A percentile compares a stretch with the other conserved stretches of the same genome.
These are phyloP conservation scores for Solanum rostratum DNA, from an alignment of 257 asterid genomes.

Conservation along the genomic window DNA sequence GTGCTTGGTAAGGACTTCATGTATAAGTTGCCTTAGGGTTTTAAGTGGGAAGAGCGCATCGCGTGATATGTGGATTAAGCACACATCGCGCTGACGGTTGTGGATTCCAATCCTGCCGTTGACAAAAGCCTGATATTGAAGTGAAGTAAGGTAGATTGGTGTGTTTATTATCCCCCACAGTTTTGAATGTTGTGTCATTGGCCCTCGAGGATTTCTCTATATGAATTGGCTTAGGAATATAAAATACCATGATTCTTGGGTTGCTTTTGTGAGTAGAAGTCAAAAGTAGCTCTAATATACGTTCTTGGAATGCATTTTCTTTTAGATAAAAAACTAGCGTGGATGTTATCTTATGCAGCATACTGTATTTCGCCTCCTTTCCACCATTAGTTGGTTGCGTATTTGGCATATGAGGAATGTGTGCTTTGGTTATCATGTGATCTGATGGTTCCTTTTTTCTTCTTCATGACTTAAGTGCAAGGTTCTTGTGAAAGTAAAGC, in stretches of 20 bases:
- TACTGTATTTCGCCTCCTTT: not conserved
- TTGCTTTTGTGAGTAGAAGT: not conserved
- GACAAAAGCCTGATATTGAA: not conserved
- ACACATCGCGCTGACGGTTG: not conserved
- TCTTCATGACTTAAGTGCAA: not conserved
- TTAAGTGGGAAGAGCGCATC: not conserved
- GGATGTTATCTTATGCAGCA: not conserved
- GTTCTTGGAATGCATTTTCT: not conserved
- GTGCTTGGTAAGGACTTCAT: not conserved
- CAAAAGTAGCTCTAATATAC: not conserved
- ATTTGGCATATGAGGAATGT: not conserved
- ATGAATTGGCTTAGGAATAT: not conserved
- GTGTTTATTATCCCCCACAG: not conserved
- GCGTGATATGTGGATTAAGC: not conserved
- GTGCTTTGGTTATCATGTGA: not conserved
- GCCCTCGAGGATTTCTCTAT: not conserved
- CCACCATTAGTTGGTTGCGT: not conserved
- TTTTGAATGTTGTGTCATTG: not conserved
- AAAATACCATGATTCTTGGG: not conserved
- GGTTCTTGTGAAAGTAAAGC: not conserved
- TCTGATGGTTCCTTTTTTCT: not conserved
- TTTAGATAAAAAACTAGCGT: not conserved
- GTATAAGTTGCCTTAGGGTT: not conserved
- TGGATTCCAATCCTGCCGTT: not conserved
- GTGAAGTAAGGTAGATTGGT: not conserved